A percentile compares a stretch with the other conserved stretches of the same genome.
Evolutionary conservation across 2,329 filamentous ascomycete genomes (phyloP).

Genomic region (Albifimbria verrucaria): DNA sequence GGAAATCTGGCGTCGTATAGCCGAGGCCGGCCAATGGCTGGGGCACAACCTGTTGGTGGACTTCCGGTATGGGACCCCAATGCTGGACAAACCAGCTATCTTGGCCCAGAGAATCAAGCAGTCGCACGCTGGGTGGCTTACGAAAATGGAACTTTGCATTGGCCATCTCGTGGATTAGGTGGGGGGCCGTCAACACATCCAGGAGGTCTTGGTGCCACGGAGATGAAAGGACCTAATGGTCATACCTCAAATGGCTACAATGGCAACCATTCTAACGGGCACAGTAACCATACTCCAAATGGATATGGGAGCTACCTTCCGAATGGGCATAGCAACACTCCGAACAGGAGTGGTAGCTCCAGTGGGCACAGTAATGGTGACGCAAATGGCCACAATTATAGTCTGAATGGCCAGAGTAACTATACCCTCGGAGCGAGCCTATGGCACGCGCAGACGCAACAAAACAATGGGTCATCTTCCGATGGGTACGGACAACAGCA

Average conservation of each 20-base stretch:
- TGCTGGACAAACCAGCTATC: conserved; percentile 11
- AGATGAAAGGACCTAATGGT: background rate
- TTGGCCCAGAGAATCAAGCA: conserved; percentile 21
- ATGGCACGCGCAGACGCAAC: background rate
- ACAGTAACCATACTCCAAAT: background rate
- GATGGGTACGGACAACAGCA: background rate
- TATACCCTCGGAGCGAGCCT: background rate
- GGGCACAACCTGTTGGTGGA: conserved; percentile 50
- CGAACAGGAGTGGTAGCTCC: no score
- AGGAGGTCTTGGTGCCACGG: background rate
- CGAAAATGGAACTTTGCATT: no score
- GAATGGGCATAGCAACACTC: background rate
- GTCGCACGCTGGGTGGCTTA: conserved; percentile 15
- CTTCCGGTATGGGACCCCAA: conserved; percentile 23
- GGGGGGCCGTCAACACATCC: background rate
- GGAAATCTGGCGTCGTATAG: conserved; percentile 65
- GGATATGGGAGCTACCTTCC: background rate
- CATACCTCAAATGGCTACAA: background rate
- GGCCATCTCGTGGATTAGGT: no score
- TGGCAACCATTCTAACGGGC: background rate
- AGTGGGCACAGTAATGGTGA: no score
- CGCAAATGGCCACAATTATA: background rate
- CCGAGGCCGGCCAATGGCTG: conserved; percentile 59
- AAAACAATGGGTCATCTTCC: background rate
- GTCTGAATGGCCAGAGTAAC: background rate